Evolutionary conservation across 2,329 filamentous ascomycete species (phyloP).

Genomic region (Colletotrichum sp.): DNA sequence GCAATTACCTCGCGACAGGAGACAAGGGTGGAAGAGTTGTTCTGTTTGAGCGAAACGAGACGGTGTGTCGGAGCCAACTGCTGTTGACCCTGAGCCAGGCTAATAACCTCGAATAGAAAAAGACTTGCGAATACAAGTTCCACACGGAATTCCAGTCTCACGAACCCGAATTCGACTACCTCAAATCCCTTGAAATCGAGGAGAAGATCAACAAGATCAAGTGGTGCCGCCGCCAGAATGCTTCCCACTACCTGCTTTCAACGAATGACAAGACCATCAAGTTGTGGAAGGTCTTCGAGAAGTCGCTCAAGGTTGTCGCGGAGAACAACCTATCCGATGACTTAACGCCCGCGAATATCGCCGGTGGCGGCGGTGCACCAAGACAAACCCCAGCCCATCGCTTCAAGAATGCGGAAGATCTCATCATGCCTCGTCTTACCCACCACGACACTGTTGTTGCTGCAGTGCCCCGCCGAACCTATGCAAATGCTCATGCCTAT

Average conservation of each 20-base stretch:
- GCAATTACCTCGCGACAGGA: slow-evolving; percentile 88
- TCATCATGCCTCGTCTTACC: slow-evolving; percentile 94
- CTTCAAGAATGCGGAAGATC: slow-evolving; percentile 80
- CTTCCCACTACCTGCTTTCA: slow-evolving; percentile 95
- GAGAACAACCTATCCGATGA: slow-evolving; percentile 99
- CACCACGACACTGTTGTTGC: slow-evolving; percentile 99
- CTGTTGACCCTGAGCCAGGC: slow-evolving; percentile 16
- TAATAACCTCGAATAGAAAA: slow-evolving; percentile 73
- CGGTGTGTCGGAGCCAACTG: slow-evolving; percentile 62
- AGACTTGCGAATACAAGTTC: slow-evolving; percentile 99
- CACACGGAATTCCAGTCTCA: slow-evolving; percentile 99
- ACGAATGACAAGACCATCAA: slow-evolving; percentile 99
- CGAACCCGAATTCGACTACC: slow-evolving; percentile 98
- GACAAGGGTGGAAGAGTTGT: slow-evolving; percentile 88
- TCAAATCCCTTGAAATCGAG: slow-evolving; percentile 99
- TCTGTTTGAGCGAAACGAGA: slow-evolving; percentile 92
- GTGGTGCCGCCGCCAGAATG: slow-evolving; percentile 98
- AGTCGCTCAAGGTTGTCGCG: slow-evolving; percentile 97
- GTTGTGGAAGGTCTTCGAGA: slow-evolving; percentile 99
- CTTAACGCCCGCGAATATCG: slow-evolving; percentile 76
- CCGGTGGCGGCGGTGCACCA: slow-evolving; percentile 79
- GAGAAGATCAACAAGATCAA: slow-evolving; percentile 99
- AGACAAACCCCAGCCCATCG: slow-evolving; percentile 73
- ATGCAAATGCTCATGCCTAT: slow-evolving; percentile 98
- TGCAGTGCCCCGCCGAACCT: slow-evolving; percentile 92